A percentile compares a stretch with the other conserved stretches of the same genome.
Conservation (phyloP, 768 basidiomycete species). For the Suillus discolor region DNA sequence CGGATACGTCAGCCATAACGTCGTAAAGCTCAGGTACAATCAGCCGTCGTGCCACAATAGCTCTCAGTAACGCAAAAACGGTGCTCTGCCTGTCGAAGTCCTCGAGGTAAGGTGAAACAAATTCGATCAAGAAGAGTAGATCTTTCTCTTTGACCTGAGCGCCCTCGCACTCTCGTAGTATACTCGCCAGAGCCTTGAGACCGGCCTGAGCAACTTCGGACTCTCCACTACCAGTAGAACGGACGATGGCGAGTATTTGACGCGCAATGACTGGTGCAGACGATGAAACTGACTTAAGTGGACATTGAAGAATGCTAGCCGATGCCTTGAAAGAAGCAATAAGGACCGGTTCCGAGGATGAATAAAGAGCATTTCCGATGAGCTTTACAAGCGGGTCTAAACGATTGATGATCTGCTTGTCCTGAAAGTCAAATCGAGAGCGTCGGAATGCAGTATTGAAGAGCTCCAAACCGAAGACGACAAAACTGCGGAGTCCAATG, state of each 20-base stretch:
- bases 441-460: constrained; percentile 87
- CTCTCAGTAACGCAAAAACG: constrained; percentile 86
- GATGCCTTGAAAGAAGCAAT: constrained; percentile 76
- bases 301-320: constrained; percentile 81
- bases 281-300: constrained; percentile 70
- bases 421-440: constrained; percentile 82
- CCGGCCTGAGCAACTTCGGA: constrained; percentile 89
- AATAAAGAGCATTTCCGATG: constrained; percentile 92
- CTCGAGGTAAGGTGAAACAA: constrained; percentile 88
- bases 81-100: constrained; percentile 84
- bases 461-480: constrained; percentile 89
- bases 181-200: constrained; percentile 80
- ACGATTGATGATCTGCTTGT: constrained; percentile 72
- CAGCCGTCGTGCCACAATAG: constrained; percentile 88
- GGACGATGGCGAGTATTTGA: constrained; percentile 83
- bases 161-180: constrained; percentile 86
- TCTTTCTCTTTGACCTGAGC: constrained; percentile 89
- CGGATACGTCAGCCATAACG: constrained; percentile 89
- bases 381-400: constrained; percentile 84
- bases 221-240: constrained; percentile 82
- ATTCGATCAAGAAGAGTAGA: constrained; percentile 81
- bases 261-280: constrained; percentile 82
- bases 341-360: constrained; percentile 74
- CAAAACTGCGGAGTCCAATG: constrained; percentile 55
- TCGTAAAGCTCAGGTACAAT: constrained; percentile 97